Base-by-base conservation (phyloP, 306 rosid genomes). In the Vigna angularis region DNA sequence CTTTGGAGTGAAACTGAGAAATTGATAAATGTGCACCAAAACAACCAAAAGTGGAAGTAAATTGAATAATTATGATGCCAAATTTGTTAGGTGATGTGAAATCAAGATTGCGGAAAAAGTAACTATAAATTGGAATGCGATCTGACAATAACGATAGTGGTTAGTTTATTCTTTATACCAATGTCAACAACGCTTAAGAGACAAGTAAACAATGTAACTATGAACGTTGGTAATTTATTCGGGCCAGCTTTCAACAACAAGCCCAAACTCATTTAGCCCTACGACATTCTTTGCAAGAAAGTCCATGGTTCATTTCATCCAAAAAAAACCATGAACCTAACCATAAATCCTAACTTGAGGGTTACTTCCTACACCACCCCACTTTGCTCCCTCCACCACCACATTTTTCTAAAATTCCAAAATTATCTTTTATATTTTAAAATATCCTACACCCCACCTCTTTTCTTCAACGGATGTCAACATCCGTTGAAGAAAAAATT, bases 11-110 rank as follows among this genome's bases (percentile, higher is more conserved):
- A 47, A 18, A 58, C 22, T 36, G 53, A 3, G 14, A 56, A 48
- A 58, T 58, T 30, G 61, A 67, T 7, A 10, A 55, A 44, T 16
- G 42, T 17, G 7, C 9, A 51, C 55, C 3, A 34, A 38, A 58
- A 61, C 62, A 32, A 44, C 12, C 18, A 17, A 34, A 72, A 56
- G 1, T 55, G 15, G 15, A 34, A 58, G 22, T 8, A 30, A 56
- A 66, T 9, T 64, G 72, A 72, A 24, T 49, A 36, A 67, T 78
- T 69, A 58, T 70, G 51, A 48, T 77, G 59, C 73, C 77, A 30
- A 53, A 70, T 16, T n/a, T 48, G 22, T 38, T 57, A n/a, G 61
- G 64, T 67, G 75, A 68, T 38, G 52, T 32, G 75, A 66, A 74
- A 81, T 48, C 4, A 18, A 78, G 76, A 49, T 59, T 61, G 38